A percentile compares a stretch with the other conserved stretches of the same genome.
Evolutionary conservation across 2,329 filamentous ascomycete genomes (phyloP).

Genomic region (Colletotrichum orbiculare): DNA sequence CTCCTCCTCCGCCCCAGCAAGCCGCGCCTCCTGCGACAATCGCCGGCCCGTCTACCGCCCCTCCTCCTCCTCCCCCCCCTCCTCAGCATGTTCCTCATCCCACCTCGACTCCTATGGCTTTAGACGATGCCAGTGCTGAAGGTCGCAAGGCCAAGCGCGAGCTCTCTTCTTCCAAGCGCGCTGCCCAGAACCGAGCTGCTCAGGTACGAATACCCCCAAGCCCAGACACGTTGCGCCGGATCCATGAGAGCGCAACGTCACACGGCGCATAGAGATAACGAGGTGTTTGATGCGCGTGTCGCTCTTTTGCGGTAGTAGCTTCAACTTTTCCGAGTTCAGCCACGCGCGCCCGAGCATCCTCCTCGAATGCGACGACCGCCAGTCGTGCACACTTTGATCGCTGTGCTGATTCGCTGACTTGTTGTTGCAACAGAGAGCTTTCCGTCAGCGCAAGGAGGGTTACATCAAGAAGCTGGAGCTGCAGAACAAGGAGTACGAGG

Average conservation of each 20-base stretch:
- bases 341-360: not conserved
- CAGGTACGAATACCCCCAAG: conserved; percentile 70
- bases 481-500: conserved; percentile 84
- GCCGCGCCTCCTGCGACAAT: conserved; percentile 19
- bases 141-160: conserved; percentile 87
- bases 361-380: not conserved
- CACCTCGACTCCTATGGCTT: conserved; percentile 40
- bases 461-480: conserved; percentile 98
- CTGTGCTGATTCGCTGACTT: conserved; percentile 41
- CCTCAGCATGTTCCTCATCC: conserved; percentile 38
- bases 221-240: not conserved
- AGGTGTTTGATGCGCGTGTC: conserved; percentile 3
- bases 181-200: conserved; percentile 94
- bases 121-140: conserved; percentile 55
- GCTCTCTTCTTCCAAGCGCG: conserved; percentile 93
- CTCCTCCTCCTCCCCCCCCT: conserved; percentile 30
- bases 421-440: conserved; percentile 76
- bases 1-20: conserved; percentile 26
- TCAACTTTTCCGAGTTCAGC: not conserved
- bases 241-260: conserved; percentile 17
- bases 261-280: conserved; percentile 8
- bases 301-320: not conserved
- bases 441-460: conserved; percentile 95
- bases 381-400: not conserved
- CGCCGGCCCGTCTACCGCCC: conserved; percentile 42